These are phyloP conservation scores for Singerocomus rubriflavus DNA, from an alignment of 1,284 basidiomycete genomes.

Conservation along the genomic window DNA sequence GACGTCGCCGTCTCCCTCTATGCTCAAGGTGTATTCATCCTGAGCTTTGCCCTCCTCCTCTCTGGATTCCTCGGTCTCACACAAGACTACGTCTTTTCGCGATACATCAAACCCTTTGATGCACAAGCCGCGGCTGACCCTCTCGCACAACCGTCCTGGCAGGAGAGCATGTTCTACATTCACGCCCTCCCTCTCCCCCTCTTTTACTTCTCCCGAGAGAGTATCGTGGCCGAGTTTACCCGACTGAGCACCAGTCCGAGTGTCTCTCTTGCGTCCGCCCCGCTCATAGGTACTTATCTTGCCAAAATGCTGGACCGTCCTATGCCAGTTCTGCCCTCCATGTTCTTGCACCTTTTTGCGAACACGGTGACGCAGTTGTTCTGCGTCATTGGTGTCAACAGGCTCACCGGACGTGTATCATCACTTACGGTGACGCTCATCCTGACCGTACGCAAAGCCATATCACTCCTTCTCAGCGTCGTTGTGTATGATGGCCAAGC, in stretches of 20 bases:
- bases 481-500: conserved; percentile 36
- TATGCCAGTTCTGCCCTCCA: conserved; percentile 50
- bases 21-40: conserved; percentile 67
- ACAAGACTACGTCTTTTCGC: conserved; percentile 79
- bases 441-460: conserved; percentile 86
- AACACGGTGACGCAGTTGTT: conserved; percentile 87
- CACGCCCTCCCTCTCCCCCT: conserved; percentile 74
- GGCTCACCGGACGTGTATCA: conserved; percentile 76
- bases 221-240: conserved; percentile 50
- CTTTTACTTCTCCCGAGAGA: conserved; percentile 57
- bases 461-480: conserved; percentile 78
- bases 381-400: conserved; percentile 89
- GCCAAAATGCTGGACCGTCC: not conserved
- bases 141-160: conserved; percentile 55
- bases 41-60: conserved; percentile 75
- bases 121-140: conserved; percentile 19
- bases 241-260: conserved; percentile 43
- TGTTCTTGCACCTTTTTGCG: conserved; percentile 63
- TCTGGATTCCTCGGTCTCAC: conserved; percentile 82
- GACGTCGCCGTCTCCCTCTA: conserved; percentile 47
- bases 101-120: conserved; percentile 47
- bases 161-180: conserved; percentile 89
- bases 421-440: conserved; percentile 86
- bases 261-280: conserved; percentile 27
- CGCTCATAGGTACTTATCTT: conserved; percentile 14